Percentiles rank a stretch among this genome's conserved stretches.
These are phyloP conservation scores for Carpinus fangiana DNA, from an alignment of 306 rosid genomes.

Conservation along the genomic window DNA sequence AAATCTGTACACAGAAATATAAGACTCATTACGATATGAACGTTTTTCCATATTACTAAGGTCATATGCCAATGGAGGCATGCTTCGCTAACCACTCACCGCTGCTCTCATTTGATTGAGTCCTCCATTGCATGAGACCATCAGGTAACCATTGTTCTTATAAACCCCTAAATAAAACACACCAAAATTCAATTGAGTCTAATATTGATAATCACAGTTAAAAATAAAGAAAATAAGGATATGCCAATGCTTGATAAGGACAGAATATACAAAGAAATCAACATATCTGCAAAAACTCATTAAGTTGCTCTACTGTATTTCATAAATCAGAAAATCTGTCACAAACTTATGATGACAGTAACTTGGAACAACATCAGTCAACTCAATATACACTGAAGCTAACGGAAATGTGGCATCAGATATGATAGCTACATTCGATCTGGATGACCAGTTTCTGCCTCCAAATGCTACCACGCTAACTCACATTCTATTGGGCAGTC, in stretches of 20 bases:
- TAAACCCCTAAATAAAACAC: slow-evolving; percentile 59
- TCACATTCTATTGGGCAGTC: background rate
- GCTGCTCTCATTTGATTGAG: slow-evolving; percentile 99
- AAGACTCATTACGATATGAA: background rate
- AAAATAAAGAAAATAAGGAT: background rate
- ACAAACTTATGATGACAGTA: background rate
- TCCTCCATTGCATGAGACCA: slow-evolving; percentile 98
- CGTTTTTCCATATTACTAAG: background rate
- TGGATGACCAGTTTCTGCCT: background rate
- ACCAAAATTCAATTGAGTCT: slow-evolving; percentile 6
- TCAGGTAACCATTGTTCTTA: slow-evolving; percentile 87
- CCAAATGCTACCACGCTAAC: background rate
- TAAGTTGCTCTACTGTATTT: background rate
- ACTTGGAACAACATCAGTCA: background rate
- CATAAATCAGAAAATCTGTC: background rate
- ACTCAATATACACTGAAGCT: background rate
- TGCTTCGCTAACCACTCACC: slow-evolving; percentile 51
- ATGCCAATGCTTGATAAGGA: background rate
- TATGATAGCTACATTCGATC: background rate
- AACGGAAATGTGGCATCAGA: background rate
- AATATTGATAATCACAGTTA: background rate
- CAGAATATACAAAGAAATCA: background rate
- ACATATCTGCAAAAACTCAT: background rate
- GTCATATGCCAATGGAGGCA: background rate
- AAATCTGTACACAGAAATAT: slow-evolving; percentile 56